Conservation (phyloP, 1,284 basidiomycete genomes). For the Sanghuangporus weigelae region DNA sequence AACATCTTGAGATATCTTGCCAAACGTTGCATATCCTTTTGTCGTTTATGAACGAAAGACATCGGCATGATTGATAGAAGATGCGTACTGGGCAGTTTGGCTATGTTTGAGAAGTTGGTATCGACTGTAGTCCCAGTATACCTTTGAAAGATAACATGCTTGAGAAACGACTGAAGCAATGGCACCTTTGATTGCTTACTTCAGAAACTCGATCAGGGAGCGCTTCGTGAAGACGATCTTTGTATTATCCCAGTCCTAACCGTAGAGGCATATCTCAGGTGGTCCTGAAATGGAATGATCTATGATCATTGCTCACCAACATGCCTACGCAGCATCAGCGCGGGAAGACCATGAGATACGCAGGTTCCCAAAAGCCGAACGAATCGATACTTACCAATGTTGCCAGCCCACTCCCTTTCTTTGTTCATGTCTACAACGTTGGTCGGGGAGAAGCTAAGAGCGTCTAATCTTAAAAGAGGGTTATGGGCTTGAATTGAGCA, state of each 20-base stretch:
- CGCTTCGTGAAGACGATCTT: conserved; percentile 72
- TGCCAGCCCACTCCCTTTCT: conserved; percentile 63
- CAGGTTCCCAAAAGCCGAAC: neutral
- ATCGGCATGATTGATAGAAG: neutral
- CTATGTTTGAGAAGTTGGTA: conserved; percentile 63
- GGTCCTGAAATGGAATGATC: neutral
- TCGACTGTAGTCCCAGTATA: conserved; percentile 68
- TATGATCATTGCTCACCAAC: conserved; percentile 30
- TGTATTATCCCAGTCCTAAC: conserved; percentile 63
- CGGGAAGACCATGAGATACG: neutral
- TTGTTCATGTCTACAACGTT: conserved; percentile 50
- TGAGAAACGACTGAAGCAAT: neutral
- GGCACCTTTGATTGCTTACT: conserved; percentile 37
- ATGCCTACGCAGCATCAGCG: conserved; percentile 39
- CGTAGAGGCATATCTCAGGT: neutral
- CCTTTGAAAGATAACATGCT: conserved; percentile 29
- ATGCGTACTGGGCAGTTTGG: conserved; percentile 59
- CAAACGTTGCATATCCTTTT: conserved; percentile 59
- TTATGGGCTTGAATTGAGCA: neutral
- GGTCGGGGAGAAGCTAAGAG: conserved; percentile 51
- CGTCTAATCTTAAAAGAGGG: neutral
- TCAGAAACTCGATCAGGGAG: conserved; percentile 64
- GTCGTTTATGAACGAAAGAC: neutral
- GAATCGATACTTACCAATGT: conserved; percentile 43
- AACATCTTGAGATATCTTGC: conserved; percentile 31